Evolutionary conservation across 495 filamentous ascomycete genomes (phyloP).

Genomic region (Annulohypoxylon moriforme): DNA sequence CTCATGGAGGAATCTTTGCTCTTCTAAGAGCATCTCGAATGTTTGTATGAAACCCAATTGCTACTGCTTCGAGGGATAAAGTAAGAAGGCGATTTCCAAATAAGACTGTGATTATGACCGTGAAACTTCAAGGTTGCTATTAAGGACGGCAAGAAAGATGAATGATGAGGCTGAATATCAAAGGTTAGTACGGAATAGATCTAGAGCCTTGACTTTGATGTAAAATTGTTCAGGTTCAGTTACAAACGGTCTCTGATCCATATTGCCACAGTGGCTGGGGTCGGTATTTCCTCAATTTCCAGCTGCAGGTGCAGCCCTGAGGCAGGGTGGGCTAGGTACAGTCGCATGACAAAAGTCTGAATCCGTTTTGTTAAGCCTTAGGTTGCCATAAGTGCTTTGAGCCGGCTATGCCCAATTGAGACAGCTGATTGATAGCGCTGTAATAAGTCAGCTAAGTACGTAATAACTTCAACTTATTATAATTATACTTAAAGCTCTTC

Average conservation of each 20-base stretch:
- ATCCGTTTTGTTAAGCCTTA: too few species aligned
- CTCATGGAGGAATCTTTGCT: conserved; percentile 92
- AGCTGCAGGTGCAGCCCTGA: background rate
- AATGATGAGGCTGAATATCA: conserved; percentile 34
- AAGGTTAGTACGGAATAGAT: conserved; percentile 4
- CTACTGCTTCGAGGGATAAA: background rate
- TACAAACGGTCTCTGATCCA: background rate
- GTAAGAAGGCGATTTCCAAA: background rate
- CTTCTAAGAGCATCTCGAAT: conserved; percentile 83
- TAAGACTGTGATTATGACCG: background rate
- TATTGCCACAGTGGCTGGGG: conserved; percentile 26
- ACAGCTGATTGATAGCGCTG: too few species aligned
- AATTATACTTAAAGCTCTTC: too few species aligned
- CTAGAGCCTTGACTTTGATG: conserved; percentile 25
- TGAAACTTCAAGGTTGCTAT: too few species aligned
- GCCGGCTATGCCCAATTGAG: too few species aligned
- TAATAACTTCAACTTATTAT: too few species aligned
- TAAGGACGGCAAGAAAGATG: background rate
- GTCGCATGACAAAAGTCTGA: too few species aligned
- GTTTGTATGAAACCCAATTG: background rate
- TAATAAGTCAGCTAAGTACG: too few species aligned
- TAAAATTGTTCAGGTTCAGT: conserved; percentile 25
- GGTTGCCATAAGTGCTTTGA: too few species aligned
- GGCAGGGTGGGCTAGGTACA: background rate
- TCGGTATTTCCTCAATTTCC: background rate